Evolutionary conservation across 805 yeast genomes (phyloP), one percentile per base, ranked within the genome.

Genomic region (Starmerella scarabaei): DNA sequence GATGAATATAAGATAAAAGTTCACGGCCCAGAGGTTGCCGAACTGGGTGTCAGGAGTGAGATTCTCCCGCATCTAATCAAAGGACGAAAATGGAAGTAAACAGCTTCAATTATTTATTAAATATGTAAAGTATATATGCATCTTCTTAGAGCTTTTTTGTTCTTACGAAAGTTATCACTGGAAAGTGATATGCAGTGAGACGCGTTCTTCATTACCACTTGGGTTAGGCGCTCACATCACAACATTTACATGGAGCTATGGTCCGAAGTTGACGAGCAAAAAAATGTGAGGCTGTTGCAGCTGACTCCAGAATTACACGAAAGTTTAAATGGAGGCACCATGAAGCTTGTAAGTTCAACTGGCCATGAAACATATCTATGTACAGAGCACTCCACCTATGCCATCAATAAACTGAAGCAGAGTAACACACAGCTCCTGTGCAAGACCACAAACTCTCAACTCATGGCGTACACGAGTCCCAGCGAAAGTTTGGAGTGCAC

Each of bases 381-480:
- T 40, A 51, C 55, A 1, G 20, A 28, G 3, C 20, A 37, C 19
- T 15, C 41, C 11, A 52, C 55, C 6, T 48, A 45, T 26, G 8
- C 34, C 9, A 24, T 52, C 21, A 45, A 49, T 4, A 31, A 37
- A 5, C 38, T 49, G 24, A 82, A 83, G 54, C 96, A 88, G 57
- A 80, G 95, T 6, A 85, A 88, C 57, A 71, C 88, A 4, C 76
- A 81, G n/a, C 56, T 84, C 49, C 45, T 85, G 18, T 54, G 73
- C 55, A 57, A 57, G 11, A 41, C 51, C 8, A 23, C 18, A 1
- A 38, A 21, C 8, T 33, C 23, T 15, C 38, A 19, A n/a, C 29
- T 54, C 6, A 19, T 30, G 11, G 55, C 51, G 4, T 50, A 50
- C 43, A 56, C 54, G 14, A 41, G 43, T n/a, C 54, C 53, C 23